Evolutionary conservation across 2,329 filamentous ascomycete genomes (phyloP).

Genomic region (Fusarium sp.): DNA sequence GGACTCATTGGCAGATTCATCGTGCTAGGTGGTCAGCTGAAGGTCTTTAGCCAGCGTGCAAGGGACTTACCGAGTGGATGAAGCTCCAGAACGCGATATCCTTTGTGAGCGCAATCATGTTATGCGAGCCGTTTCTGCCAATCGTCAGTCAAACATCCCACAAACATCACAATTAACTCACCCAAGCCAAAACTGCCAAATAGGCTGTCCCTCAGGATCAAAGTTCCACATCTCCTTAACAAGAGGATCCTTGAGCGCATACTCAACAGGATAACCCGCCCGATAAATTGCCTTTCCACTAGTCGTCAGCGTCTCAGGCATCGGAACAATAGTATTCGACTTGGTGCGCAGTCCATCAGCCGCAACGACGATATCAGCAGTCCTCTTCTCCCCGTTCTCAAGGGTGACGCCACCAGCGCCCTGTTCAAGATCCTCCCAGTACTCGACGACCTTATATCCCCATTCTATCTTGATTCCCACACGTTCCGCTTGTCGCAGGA

Average conservation of each 20-base stretch:
- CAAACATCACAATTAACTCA: fast-evolving
- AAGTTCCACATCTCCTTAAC: conserved; percentile 35
- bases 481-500: conserved; percentile 18
- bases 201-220: conserved; percentile 9
- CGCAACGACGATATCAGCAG: conserved; percentile 24
- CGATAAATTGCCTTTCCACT: conserved; percentile 34
- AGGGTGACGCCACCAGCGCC: conserved; percentile 18
- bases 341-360: conserved; percentile 26
- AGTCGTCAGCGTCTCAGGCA: conserved; percentile 10
- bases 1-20: conserved; percentile 26
- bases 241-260: conserved; percentile 22
- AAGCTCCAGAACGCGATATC: conserved; percentile 35
- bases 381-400: conserved; percentile 31
- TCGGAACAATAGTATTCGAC: conserved; percentile 25
- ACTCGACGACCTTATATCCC: conserved; percentile 29
- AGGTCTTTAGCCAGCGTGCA: too few relatives aligned
- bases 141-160: background rate
- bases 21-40: conserved; percentile 3
- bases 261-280: conserved; percentile 22
- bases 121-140: conserved; percentile 24
- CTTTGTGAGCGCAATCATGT: conserved; percentile 21
- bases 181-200: conserved; percentile 37
- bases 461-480: conserved; percentile 23
- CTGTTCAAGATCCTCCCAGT: conserved; percentile 26
- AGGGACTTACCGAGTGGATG: conserved; percentile 22